Percentiles rank a stretch among this genome's conserved stretches.
Evolutionary conservation across 257 asterid species (phyloP).

Genomic region (Petunia axillaris): DNA sequence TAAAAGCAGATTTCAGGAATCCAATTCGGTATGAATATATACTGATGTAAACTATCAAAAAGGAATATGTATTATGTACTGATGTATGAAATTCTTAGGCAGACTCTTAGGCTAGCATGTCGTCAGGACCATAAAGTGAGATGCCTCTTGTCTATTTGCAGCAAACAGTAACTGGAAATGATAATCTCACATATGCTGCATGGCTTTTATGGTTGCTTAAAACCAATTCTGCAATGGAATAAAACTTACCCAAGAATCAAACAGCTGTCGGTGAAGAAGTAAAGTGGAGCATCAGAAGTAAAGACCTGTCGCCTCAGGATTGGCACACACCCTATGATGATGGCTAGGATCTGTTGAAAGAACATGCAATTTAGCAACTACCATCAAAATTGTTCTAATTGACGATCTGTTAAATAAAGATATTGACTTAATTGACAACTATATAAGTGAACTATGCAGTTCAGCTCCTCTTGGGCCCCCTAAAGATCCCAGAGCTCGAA

Average conservation of each 20-base stretch:
- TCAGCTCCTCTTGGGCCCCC: neutral
- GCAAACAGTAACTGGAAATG: neutral
- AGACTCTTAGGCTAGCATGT: neutral
- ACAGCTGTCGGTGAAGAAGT: constrained; percentile 98
- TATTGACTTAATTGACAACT: neutral
- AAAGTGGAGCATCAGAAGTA: constrained; percentile 89
- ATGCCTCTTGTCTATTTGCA: constrained; percentile 15
- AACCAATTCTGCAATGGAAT: constrained; percentile 31
- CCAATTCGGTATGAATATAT: constrained; percentile 5
- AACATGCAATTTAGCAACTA: constrained; percentile 26
- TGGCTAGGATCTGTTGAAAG: constrained; percentile 77
- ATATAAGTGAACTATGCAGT: neutral
- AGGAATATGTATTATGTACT: constrained; percentile 9
- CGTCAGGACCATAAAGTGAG: neutral
- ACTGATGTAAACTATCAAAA: constrained; percentile 7
- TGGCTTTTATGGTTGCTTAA: constrained; percentile 12
- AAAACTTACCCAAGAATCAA: constrained; percentile 89
- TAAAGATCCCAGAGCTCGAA: neutral
- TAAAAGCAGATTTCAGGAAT: neutral
- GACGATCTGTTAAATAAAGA: neutral
- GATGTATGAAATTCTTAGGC: neutral
- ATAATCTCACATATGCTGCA: neutral
- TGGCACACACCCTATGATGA: constrained; percentile 85
- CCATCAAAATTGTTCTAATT: neutral
- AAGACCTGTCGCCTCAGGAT: constrained; percentile 72